These are phyloP conservation scores for Colletotrichum magnum DNA, from an alignment of 2,329 filamentous ascomycete genomes.

Conservation along the genomic window DNA sequence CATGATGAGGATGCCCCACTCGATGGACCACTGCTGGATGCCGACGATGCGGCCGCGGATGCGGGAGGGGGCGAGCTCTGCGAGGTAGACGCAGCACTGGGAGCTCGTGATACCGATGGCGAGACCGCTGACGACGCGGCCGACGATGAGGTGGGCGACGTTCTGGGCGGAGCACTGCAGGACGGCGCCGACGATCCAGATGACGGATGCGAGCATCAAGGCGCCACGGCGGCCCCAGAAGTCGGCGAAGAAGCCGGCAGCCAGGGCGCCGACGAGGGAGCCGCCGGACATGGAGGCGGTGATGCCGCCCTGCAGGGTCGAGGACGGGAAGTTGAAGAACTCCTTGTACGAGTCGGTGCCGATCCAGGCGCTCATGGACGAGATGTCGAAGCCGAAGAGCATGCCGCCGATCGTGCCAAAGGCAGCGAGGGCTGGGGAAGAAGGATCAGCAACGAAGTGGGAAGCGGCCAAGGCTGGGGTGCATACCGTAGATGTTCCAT, in stretches of 20 bases:
- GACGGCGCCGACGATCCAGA: constrained; percentile 71
- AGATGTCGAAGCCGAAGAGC: constrained; percentile 70
- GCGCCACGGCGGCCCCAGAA: constrained; percentile 61
- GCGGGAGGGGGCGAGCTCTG: constrained; percentile 72
- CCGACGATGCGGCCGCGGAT: constrained; percentile 77
- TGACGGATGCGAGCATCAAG: constrained; percentile 60
- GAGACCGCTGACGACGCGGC: constrained; percentile 74
- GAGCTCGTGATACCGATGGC: constrained; percentile 77
- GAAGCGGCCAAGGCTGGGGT: background rate
- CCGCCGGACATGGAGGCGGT: constrained; percentile 66
- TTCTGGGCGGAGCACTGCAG: constrained; percentile 72
- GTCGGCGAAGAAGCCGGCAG: constrained; percentile 65
- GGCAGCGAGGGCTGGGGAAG: constrained; percentile 51
- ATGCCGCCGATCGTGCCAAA: constrained; percentile 59
- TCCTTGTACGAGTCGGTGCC: constrained; percentile 65
- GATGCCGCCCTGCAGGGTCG: constrained; percentile 65
- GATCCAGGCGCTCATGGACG: constrained; percentile 71
- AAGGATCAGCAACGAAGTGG: background rate
- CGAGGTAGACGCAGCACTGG: constrained; percentile 78
- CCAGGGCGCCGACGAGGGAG: constrained; percentile 63
- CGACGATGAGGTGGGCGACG: constrained; percentile 67
- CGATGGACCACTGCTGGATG: constrained; percentile 82
- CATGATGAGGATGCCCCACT: constrained; percentile 77
- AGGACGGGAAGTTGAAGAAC: constrained; percentile 64
- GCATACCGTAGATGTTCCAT: constrained; percentile 54